Percentiles rank a stretch among this genome's conserved stretches.
Evolutionary conservation across 768 basidiomycete genomes (phyloP).

Genomic region (Sporobolomyces pararoseus): DNA sequence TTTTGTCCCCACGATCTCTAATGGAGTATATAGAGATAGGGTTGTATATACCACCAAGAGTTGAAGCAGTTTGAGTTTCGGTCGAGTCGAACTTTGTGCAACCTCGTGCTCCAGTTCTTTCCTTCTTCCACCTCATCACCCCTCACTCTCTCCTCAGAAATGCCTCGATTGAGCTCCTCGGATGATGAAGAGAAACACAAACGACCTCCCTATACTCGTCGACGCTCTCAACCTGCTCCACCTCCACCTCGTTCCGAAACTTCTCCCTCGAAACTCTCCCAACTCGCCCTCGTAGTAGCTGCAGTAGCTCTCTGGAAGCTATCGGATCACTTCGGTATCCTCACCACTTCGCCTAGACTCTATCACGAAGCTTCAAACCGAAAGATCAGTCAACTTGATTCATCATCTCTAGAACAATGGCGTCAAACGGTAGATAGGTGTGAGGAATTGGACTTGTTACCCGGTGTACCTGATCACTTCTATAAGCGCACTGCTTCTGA

Average conservation of each 20-base stretch:
- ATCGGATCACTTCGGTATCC: background rate
- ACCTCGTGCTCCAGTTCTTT: background rate
- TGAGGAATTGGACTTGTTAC: constrained; percentile 44
- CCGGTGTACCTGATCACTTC: constrained; percentile 43
- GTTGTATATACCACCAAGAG: too few species aligned
- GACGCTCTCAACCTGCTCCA: background rate
- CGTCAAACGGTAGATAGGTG: constrained; percentile 47
- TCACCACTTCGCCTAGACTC: background rate
- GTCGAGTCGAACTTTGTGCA: background rate
- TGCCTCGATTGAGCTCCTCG: constrained; percentile 17
- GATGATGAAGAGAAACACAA: constrained; percentile 26
- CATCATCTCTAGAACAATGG: background rate
- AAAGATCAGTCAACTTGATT: background rate
- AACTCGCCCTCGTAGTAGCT: background rate
- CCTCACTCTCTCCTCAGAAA: background rate
- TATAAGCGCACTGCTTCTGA: constrained; percentile 44
- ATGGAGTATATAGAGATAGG: too few species aligned
- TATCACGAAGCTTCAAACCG: too few species aligned
- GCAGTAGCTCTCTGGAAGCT: background rate
- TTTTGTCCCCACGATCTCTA: too few species aligned
- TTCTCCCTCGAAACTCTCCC: background rate
- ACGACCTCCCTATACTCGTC: background rate
- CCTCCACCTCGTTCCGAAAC: background rate
- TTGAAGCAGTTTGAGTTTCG: too few species aligned
- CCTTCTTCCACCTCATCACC: background rate